Base-by-base conservation (phyloP, 2,329 filamentous ascomycete species). In the Helotiales sp. region DNA sequence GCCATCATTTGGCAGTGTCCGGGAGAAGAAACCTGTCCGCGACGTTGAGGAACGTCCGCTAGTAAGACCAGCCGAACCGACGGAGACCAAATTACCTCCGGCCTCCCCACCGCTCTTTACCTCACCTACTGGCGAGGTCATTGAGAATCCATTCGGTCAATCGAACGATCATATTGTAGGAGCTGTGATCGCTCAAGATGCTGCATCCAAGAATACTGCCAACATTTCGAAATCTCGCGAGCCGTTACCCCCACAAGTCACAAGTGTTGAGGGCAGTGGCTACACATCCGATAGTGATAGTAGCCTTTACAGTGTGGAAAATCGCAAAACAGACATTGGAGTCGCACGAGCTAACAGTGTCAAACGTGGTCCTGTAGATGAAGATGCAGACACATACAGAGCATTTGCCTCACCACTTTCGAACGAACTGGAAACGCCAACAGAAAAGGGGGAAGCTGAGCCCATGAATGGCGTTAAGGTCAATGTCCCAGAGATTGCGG, bases 1-100 rank as follows among this genome's bases (percentile, higher is more conserved):
- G 43, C 91, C 91, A 1, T 89, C 85, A 1, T 94, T 94, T 77
- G 91, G 91, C 20, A 93, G 91, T 74, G 83, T 94, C 24, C 84
- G 90, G 24, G 87, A 89, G 30, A 88, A 86, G 77, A 88, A 87
- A 77, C 86, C 86, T 7, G 54, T 50, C 37, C 83, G 80, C 45
- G 84, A 87, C 59, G 72, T 79, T 15, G 80, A 83, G 22, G 90
- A 89, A 72, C 82, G 87, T 2, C 83, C 85, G 0, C 79, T 89
- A 55, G 86, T 89, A 43, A 83, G 86, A 30, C 87, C 87, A 6
- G 70, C 79, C 5, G 83, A 85, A 37, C 73, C 77, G 30, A 67
- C 74, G 2, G 72, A 78, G 60, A 74, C 55, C 77, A 37, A 73
- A 75, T 11, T 67, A 69, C 37, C 65, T 37, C 34, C 75, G 69